These are phyloP conservation scores for Berberis vulgaris DNA, from an alignment of 164 flowering plant genomes.

Conservation along the genomic window DNA sequence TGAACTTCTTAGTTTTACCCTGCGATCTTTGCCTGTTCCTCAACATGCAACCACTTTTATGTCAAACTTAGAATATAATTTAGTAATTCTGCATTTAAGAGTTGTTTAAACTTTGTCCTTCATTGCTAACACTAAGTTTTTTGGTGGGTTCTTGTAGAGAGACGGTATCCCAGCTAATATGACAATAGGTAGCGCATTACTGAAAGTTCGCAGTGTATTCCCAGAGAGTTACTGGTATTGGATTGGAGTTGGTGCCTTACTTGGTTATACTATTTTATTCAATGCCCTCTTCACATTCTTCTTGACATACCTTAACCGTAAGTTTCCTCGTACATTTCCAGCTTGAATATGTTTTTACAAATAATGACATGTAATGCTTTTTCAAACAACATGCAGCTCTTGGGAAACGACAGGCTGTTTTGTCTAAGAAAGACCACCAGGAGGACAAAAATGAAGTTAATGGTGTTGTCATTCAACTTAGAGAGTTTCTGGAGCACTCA, in stretches of 20 bases:
- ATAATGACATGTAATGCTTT: constrained; percentile 2
- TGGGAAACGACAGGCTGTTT: constrained; percentile 72
- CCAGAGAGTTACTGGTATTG: constrained; percentile 88
- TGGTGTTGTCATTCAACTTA: constrained; percentile 47
- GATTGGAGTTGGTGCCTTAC: constrained; percentile 91
- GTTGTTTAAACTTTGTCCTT: background rate
- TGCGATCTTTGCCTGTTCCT: too few species aligned
- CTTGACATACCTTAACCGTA: constrained; percentile 79
- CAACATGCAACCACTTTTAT: too few species aligned
- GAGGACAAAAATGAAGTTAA: constrained; percentile 52
- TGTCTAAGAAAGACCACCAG: constrained; percentile 65
- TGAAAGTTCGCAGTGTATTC: constrained; percentile 63
- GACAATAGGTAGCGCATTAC: constrained; percentile 51
- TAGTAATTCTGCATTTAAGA: background rate
- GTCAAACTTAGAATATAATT: too few species aligned
- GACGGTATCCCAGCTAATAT: constrained; percentile 25
- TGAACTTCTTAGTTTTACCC: too few species aligned
- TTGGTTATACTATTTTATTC: constrained; percentile 70
- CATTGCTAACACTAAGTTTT: background rate
- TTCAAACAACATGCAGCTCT: constrained; percentile 41
- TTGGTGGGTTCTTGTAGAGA: constrained; percentile 30
- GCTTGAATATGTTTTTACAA: background rate
- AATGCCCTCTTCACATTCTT: constrained; percentile 65
- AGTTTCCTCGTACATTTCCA: constrained; percentile 17
- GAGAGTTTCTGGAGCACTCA: constrained; percentile 59